Conservation (phyloP, 805 yeast species). For the Wickerhamiella azymoides region DNA sequence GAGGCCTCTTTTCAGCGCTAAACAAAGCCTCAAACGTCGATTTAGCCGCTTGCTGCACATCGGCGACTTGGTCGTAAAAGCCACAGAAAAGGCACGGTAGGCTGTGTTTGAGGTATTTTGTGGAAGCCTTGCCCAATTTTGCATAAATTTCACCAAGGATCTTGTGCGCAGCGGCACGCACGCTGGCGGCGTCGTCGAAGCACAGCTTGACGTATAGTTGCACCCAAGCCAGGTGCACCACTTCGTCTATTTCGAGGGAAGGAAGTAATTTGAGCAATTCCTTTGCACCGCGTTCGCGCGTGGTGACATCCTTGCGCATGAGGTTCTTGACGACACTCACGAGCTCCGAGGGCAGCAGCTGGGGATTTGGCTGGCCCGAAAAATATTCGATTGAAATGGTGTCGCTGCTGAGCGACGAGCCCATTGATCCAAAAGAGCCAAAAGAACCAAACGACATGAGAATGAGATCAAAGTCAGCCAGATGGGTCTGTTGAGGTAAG, state of each 20-base stretch:
- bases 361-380: conserved; percentile 65
- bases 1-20: conserved; percentile 38
- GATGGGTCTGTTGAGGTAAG: no score
- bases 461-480: neutral
- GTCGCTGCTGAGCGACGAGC: neutral
- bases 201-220: conserved; percentile 73
- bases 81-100: conserved; percentile 67
- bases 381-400: conserved; percentile 55
- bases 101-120: conserved; percentile 55
- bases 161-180: conserved; percentile 49
- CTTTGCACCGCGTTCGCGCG: conserved; percentile 63
- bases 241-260: conserved; percentile 25
- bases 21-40: conserved; percentile 41
- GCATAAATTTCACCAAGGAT: conserved; percentile 44
- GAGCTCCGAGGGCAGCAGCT: conserved; percentile 32
- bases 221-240: conserved; percentile 50
- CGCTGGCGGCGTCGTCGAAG: conserved; percentile 51
- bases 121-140: conserved; percentile 39
- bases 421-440: neutral
- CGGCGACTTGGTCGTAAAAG: conserved; percentile 50
- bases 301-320: conserved; percentile 66
- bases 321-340: conserved; percentile 61
- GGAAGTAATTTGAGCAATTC: conserved; percentile 35
- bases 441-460: neutral
- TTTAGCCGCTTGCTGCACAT: conserved; percentile 39